Evolutionary conservation across 2,329 filamentous ascomycete species (phyloP), one percentile per base, ranked within the genome.

Genomic region (Penicillium sp.): DNA sequence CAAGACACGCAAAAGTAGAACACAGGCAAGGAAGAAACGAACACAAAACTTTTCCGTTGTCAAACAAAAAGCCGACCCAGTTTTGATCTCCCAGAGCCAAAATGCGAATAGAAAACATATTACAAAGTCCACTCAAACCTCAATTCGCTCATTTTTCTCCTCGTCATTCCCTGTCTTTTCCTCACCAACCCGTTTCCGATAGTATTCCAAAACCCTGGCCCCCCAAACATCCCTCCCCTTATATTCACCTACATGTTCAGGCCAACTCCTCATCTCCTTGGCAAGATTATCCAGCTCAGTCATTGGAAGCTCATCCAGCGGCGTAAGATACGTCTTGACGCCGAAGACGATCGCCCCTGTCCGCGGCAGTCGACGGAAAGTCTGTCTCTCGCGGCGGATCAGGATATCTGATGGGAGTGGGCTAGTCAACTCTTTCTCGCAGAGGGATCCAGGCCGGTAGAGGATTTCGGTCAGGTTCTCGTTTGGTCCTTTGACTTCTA

Each of bases 351-450:
- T 74, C 0, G 79, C 75, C 0, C 72, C 72, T 0, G 75, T 76
- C 2, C 71, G 71, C 2, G 76, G 76, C 8, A 84, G 63, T 1
- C 76, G 69, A 5, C 73, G 75, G 60, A 83, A 83, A 0, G 77
- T 81, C 59, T 83, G 81, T 16, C 77, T 69, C 62, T 83, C 81
- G 21, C 76, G 74, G 5, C 81, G 76, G 40, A 83, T 71, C 49
- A 80, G 68, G 21, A 83, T 75, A 29, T 80, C 71, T 0, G 74
- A 72, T 2, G 74, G 58, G 10, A 64, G 64, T 8, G 72, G 69
- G 60, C 77, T 62, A 11, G n/a, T 40, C 57, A 74, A 58, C 59
- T 73, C 60, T 64, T 77, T 62, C 41, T 76, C 72, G 10, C 74
- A 74, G 21, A 77, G 64, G 0, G 68, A 73, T 2, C 73, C 74